phyloP scores from a whole-genome alignment of 257 asterid genomes.

The Jasminum sambac region DNA sequence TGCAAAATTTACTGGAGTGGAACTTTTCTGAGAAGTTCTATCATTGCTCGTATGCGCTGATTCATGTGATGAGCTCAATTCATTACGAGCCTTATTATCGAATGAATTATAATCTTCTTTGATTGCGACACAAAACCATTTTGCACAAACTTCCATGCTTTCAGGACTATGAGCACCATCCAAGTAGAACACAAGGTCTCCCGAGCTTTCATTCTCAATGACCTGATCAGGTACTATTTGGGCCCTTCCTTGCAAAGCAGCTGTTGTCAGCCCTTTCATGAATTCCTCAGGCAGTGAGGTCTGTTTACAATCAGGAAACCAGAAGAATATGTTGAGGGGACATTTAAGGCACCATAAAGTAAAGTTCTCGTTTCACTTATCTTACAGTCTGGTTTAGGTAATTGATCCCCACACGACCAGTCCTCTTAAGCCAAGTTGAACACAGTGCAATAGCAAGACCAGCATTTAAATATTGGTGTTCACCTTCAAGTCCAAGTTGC shows the following conservation, averaged over 20 bases:
- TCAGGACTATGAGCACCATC: constrained; percentile 99
- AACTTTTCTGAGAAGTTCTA: constrained; percentile 31
- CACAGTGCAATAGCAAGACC: constrained; percentile 94
- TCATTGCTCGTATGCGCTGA: constrained; percentile 27
- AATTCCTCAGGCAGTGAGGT: constrained; percentile 86
- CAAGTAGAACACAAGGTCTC: constrained; percentile 78
- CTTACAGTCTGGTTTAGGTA: constrained; percentile 76
- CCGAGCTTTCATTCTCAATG: constrained; percentile 59
- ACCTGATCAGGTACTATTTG: constrained; percentile 76
- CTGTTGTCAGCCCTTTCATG: constrained; percentile 70
- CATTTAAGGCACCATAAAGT: constrained; percentile 12
- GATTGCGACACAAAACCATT: constrained; percentile 79
- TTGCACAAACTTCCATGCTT: constrained; percentile 97
- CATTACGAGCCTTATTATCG: constrained; percentile 26
- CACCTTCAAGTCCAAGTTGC: constrained; percentile 95
- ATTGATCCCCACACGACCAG: constrained; percentile 76
- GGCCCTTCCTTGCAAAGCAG: constrained; percentile 92
- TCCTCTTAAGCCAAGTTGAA: constrained; percentile 91
- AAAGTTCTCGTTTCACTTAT: constrained; percentile 21
- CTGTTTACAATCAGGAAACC: constrained; percentile 36
- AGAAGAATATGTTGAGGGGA: constrained; percentile 13
- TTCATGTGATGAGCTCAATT: constrained; percentile 27
- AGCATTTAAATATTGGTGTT: constrained; percentile 92
- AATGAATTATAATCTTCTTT: constrained; percentile 45
- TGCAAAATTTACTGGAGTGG: constrained; percentile 46